Evolutionary conservation across 805 yeast species (phyloP), one percentile per base, ranked within the genome.

Genomic region (Candida pseudofarinosa): DNA sequence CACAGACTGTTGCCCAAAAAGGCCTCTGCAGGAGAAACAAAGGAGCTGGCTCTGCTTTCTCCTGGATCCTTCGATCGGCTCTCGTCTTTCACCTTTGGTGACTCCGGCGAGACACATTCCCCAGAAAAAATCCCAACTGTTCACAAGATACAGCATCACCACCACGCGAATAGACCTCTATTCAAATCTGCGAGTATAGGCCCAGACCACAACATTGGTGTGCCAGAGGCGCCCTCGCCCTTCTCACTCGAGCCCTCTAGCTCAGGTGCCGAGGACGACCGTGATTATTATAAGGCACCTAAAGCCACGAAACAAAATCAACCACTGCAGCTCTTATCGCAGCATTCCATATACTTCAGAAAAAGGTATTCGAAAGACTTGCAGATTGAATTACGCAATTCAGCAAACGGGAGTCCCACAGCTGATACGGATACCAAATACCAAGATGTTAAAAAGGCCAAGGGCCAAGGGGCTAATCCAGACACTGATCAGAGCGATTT

Each of bases 361-460:
- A 42, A 60, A 12, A 45, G 66, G 1, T 58, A 57, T 41, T 62
- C 70, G 16, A 70, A 69, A 47, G 74, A 69, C 32, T 48, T 70
- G 6, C 71, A 69, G 46, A 41, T 66, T 14, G 75, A 70, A 52
- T 50, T 69, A 10, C 44, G 54, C 13, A 47, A 52, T 14, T 14
- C 40, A 4, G 15, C 33, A 15, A 23, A 23, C 28, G 28, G 28
- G 28, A 20, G 19, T 20, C 38, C 18, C 34, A 28, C 36, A 10
- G 46, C 46, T 13, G n/a, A 17, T 16, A 37, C 43, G 32, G 47
- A 49, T 28, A 31, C 56, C n/a, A 48, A 43, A 37, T 42, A 44
- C 35, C 33, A 30, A 18, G 15, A 14, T 19, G 33, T 40, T 28
- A 32, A 37, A 3, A 26, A 35, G 7, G n/a, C 26, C 3, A 26